Evolutionary conservation across 2,329 filamentous ascomycete species (phyloP).

Genomic region (Albifimbria verrucaria): DNA sequence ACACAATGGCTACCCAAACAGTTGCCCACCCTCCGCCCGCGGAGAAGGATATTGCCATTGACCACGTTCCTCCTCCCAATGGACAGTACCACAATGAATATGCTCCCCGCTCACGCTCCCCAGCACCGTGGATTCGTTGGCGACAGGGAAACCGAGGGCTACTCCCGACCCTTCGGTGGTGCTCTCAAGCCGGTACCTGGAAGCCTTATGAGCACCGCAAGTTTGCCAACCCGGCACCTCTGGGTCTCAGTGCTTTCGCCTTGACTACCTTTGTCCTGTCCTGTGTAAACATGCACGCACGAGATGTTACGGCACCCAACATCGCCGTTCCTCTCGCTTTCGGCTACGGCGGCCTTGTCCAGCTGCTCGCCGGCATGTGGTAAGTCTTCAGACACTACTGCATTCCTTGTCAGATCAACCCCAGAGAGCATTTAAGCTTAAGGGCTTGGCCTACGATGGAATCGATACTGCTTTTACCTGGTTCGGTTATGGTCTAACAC

Average conservation of each 20-base stretch:
- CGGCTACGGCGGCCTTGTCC: constrained; percentile 70
- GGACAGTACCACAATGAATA: background rate
- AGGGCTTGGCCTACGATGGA: background rate
- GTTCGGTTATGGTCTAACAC: too few species aligned
- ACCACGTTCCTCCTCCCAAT: background rate
- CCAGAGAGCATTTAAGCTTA: too few species aligned
- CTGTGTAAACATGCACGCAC: constrained; percentile 66
- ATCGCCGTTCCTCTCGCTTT: constrained; percentile 68
- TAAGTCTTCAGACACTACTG: too few species aligned
- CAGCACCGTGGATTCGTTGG: background rate
- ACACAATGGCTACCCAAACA: background rate
- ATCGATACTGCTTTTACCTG: background rate
- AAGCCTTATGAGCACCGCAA: constrained; percentile 63
- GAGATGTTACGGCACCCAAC: constrained; percentile 57
- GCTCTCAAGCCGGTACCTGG: constrained; percentile 31
- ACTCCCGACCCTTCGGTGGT: background rate
- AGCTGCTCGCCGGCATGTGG: constrained; percentile 85
- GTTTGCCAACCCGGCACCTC: constrained; percentile 75
- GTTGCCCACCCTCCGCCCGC: background rate
- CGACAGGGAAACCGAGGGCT: background rate
- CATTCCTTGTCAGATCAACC: too few species aligned
- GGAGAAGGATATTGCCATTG: background rate
- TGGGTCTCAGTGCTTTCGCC: constrained; percentile 76
- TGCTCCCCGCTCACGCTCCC: background rate
- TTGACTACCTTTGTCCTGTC: constrained; percentile 80